phyloP scores from a whole-genome alignment of 139 green algal genomes.

The Tetradesmus obliquus region DNA sequence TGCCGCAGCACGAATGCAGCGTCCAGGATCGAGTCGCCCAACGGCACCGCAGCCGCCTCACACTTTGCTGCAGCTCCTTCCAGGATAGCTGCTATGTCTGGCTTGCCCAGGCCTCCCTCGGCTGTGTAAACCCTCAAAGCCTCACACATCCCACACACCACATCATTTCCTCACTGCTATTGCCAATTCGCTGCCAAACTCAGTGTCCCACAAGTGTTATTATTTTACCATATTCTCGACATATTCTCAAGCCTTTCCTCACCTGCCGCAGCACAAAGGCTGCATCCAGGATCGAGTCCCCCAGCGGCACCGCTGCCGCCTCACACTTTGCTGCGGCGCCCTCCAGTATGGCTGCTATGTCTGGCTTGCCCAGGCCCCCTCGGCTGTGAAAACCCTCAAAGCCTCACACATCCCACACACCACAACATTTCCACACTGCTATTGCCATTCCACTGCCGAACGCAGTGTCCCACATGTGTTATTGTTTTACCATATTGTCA shows the following conservation, averaged over 20 bases:
- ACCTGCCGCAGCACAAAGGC: not conserved
- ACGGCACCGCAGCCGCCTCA: not conserved
- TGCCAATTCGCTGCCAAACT: not conserved
- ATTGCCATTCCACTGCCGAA: not conserved
- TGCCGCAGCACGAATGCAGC: too few species aligned
- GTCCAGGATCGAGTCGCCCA: slow-evolving; percentile 1
- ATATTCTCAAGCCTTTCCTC: not conserved
- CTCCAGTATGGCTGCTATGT: too few species aligned
- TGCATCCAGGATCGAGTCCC: not conserved
- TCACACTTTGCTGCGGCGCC: not conserved
- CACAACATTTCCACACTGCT: not conserved
- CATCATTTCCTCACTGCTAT: too few species aligned
- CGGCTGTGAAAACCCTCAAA: slow-evolving; percentile 56
- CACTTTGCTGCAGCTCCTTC: not conserved
- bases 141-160: too few species aligned
- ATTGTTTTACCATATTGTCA: too few species aligned
- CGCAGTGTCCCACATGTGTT: too few species aligned
- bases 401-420: too few species aligned
- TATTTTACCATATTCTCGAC: too few species aligned
- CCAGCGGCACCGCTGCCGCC: not conserved
- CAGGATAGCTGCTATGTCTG: slow-evolving; percentile 86
- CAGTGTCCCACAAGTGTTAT: too few species aligned
- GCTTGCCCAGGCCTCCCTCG: slow-evolving; percentile 84
- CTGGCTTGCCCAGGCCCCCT: slow-evolving; percentile 85
- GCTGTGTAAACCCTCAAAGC: too few species aligned